Base-by-base conservation (phyloP, 106 monocot genomes). In the Vanilla planifolia region DNA sequence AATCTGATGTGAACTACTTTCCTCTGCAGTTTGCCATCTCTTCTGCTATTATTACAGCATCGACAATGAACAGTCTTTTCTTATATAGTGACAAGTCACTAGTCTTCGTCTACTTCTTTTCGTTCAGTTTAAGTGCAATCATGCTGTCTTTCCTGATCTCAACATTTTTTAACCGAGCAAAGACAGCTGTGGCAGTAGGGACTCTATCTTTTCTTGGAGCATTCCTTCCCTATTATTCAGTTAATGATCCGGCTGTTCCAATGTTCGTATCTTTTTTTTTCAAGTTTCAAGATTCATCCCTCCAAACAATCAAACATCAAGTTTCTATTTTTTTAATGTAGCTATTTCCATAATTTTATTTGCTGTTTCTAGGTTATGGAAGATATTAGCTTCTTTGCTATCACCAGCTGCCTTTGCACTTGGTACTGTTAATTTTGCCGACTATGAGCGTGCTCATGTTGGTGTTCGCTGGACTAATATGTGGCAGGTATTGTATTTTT, bases 381-480 rank as follows among this genome's bases (percentile, higher is more conserved):
- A 92, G 73, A 70, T 80, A 29, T 66, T 81, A 60, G 84, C 80
- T 64, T 92, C 92, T 55, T 62, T 92, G 69, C 68, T 92, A 65
- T 92, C 92, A 52, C 92, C 92, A 28, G 81, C 92, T 55, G 87
- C 92, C 3, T 92, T 92, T 72, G 92, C 92, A 50, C 80, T 92
- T 48, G 88, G 92, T 34, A 92, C 92, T 8, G 63, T 92, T 23
- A 92, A 92, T 64, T 92, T 92, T 84, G 92, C 92, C 64, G 92
- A 92, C 68, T 92, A 92, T 77, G 92, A 92, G 57, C 92, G 80
- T 65, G 92, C 92, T 67, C 92, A 92, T 81, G 92, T 92, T 75
- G 92, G 92, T 52, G 48, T 92, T 61, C 72, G 92, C 8, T 92
- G 92, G 92, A 92, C 71, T 19, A 92, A 92, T 76, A 78, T 88